phyloP scores from a whole-genome alignment of 257 asterid genomes.

The Vinca minor region DNA sequence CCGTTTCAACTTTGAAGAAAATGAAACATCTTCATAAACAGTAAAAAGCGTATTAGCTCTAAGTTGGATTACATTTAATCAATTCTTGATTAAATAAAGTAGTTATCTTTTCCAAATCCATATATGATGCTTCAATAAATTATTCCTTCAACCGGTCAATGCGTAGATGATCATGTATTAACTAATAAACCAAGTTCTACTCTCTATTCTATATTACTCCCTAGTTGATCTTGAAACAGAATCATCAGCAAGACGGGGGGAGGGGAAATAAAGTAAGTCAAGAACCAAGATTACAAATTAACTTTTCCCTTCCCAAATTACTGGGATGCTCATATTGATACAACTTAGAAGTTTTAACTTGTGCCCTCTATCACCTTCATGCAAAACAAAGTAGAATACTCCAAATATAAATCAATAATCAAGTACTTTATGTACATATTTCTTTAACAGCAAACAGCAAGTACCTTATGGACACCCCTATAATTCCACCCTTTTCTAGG shows the following conservation, averaged over 20 bases:
- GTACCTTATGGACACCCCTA: conserved; percentile 92
- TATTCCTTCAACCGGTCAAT: neutral
- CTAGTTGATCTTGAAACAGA: neutral
- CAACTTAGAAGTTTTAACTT: neutral
- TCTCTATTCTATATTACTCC: too few relatives aligned
- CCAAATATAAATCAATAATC: neutral
- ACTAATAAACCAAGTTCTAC: neutral
- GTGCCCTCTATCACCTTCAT: neutral
- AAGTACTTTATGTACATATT: neutral
- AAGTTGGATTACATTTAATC: too few relatives aligned
- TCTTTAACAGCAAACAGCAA: neutral
- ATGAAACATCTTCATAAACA: neutral
- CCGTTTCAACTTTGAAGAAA: neutral
- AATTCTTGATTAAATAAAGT: too few relatives aligned
- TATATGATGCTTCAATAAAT: neutral
- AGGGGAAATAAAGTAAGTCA: neutral
- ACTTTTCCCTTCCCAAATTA: neutral
- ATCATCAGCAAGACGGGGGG: neutral
- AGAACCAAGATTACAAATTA: neutral
- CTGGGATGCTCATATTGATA: neutral
- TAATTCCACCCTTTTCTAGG: conserved; percentile 88
- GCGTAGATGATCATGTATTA: neutral
- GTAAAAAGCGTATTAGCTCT: neutral
- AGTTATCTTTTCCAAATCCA: too few relatives aligned
- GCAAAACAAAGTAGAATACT: neutral